Percentiles rank a stretch among this genome's conserved stretches.
These are phyloP conservation scores for Heliosperma pusillum DNA, from an alignment of 148 eudicot species.

Conservation along the genomic window DNA sequence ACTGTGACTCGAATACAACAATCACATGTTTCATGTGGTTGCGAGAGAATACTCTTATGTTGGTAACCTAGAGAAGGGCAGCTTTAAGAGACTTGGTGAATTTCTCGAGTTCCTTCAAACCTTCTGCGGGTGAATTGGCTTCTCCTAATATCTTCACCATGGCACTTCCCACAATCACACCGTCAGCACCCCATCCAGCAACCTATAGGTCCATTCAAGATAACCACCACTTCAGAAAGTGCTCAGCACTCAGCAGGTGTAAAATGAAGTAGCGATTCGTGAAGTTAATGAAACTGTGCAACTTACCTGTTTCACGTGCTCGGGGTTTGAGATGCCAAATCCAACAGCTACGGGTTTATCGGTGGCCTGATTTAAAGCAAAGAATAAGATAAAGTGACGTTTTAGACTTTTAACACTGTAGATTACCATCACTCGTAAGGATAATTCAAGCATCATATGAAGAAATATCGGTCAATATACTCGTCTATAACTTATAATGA, in stretches of 20 bases:
- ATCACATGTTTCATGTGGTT: background rate
- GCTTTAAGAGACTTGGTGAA: constrained; percentile 60
- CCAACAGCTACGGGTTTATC: constrained; percentile 91
- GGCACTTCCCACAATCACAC: constrained; percentile 89
- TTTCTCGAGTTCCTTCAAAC: constrained; percentile 58
- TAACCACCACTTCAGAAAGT: background rate
- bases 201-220: constrained; percentile 37
- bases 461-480: background rate
- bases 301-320: constrained; percentile 74
- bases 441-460: background rate
- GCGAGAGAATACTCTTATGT: background rate
- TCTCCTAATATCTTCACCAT: constrained; percentile 68
- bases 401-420: background rate
- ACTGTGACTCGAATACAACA: background rate
- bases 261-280: no score
- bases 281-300: background rate
- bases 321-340: constrained; percentile 82
- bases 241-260: background rate
- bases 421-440: no score
- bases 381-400: background rate
- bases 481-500: no score
- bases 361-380: constrained; percentile 43
- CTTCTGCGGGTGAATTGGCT: constrained; percentile 70
- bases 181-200: constrained; percentile 93
- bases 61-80: constrained; percentile 35